Evolutionary conservation across 805 yeast genomes (phyloP).

Genomic region (Metschnikowia anglica): DNA sequence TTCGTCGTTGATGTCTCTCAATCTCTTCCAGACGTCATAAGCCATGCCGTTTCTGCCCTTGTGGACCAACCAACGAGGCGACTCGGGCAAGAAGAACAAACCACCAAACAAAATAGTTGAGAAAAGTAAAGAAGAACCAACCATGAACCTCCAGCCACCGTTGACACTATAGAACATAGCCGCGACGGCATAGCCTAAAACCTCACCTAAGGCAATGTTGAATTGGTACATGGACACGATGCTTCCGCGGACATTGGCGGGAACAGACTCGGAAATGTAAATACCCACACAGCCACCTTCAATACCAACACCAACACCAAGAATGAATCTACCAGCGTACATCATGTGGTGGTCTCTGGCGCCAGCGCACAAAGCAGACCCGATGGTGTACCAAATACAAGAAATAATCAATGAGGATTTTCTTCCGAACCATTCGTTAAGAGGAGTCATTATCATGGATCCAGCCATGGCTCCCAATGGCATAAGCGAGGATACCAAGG

Average conservation of each 20-base stretch:
- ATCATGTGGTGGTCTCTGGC: slow-evolving; percentile 35
- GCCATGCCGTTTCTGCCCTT: slow-evolving; percentile 53
- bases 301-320: slow-evolving; percentile 65
- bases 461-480: slow-evolving; percentile 72
- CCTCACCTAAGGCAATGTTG: slow-evolving; percentile 66
- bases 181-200: slow-evolving; percentile 61
- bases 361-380: slow-evolving; percentile 56
- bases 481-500: slow-evolving; percentile 58
- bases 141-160: slow-evolving; percentile 66
- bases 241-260: slow-evolving; percentile 57
- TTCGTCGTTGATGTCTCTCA: slow-evolving; percentile 47
- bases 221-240: slow-evolving; percentile 63
- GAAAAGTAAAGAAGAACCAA: slow-evolving; percentile 61
- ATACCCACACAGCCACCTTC: slow-evolving; percentile 66
- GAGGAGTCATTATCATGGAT: slow-evolving; percentile 57
- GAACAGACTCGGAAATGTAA: slow-evolving; percentile 61
- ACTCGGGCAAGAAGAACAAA: slow-evolving; percentile 56
- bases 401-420: slow-evolving; percentile 53
- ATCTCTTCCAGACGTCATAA: slow-evolving; percentile 53
- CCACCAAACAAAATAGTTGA: slow-evolving; percentile 53
- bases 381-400: slow-evolving; percentile 59
- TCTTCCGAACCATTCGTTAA: slow-evolving; percentile 56
- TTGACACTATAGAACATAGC: slow-evolving; percentile 57
- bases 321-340: slow-evolving; percentile 55
- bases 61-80: slow-evolving; percentile 59